Evolutionary conservation across 768 basidiomycete genomes (phyloP), one percentile per base, ranked within the genome.

Genomic region (Astraeus odoratus): DNA sequence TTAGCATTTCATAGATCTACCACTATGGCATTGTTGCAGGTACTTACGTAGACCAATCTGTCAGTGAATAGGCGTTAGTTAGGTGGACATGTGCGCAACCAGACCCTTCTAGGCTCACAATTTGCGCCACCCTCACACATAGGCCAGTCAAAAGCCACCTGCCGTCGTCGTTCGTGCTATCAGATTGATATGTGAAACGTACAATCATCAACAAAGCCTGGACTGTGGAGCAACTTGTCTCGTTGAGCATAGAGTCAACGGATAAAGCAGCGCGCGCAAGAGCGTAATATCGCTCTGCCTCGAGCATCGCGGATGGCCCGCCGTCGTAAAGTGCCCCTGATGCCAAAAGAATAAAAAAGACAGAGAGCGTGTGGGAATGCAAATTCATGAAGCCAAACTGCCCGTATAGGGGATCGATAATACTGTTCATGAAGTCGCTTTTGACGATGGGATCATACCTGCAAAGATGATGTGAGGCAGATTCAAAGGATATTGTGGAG

Each of bases 1-100:
- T 23, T 30, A 26, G 38, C 41, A 37, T 20, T 23, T 30, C 24
- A 36, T 27, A 38, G 37, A 3, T 18, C 30, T 31, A 13, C 22
- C n/a, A n/a, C 36, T 16, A 20, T 25, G 16, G 1, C 4, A 12
- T 15, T n/a, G 16, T 19, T 19, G n/a, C 37, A 4, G 16, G 39
- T 20, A 61, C 74, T 64, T 57, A 77, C 76, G 74, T 43, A 77
- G 63, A 24, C 75, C 76, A 59, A 77, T 67, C 75, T 76, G 36
- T 24, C n/a, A 16, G 31, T 51, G 27, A n/a, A n/a, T 18, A 46
- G 9, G 43, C 25, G 48, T 26, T 18, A 5, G 45, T 44, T 37
- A n/a, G 26, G 26, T 27, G 15, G 20, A 38, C 42, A 22, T 19
- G 16, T 9, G 16, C 37, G 2, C 20, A 35, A 46, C 30, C 13